Conservation (phyloP, 352 stramenopile species). For the Pythium aquatile region DNA sequence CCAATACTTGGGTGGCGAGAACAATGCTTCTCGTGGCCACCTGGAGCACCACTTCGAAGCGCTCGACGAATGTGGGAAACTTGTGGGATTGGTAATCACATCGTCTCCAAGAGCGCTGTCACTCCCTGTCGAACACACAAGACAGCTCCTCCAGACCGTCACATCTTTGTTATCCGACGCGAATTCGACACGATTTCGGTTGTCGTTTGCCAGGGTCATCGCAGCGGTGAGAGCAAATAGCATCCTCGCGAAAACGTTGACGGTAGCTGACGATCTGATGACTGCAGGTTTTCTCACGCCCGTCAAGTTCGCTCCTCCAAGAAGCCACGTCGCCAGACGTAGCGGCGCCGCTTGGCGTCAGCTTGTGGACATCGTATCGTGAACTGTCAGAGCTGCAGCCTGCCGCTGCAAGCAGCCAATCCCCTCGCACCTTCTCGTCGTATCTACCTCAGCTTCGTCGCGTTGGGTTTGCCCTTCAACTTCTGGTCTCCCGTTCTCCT, state of each 20-base stretch:
- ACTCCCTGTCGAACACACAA: not conserved
- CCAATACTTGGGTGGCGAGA: not conserved
- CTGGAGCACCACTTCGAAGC: not conserved
- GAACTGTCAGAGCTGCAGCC: constrained; percentile 12
- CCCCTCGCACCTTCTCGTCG: not conserved
- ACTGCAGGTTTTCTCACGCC: constrained; percentile 8
- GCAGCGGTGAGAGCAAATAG: constrained; percentile 4
- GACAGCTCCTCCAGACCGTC: not conserved
- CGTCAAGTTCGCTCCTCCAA: not conserved
- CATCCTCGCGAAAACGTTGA: not conserved
- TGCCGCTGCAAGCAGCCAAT: not conserved
- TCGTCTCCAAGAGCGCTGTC: not conserved
- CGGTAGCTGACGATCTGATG: not conserved
- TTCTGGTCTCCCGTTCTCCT: constrained; percentile 36
- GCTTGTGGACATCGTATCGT: constrained; percentile 12
- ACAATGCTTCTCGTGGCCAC: not conserved
- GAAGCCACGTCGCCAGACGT: not conserved
- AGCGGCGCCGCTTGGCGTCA: not conserved
- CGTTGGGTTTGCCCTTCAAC: constrained; percentile 36
- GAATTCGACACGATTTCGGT: constrained; percentile 12
- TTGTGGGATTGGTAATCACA: not conserved
- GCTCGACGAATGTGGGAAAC: constrained; percentile 13
- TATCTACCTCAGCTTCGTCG: constrained; percentile 12
- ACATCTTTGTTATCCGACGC: not conserved
- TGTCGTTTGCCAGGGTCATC: constrained; percentile 16